Conservation (phyloP, 257 asterid species). For the Nyctanthes arbortristis region DNA sequence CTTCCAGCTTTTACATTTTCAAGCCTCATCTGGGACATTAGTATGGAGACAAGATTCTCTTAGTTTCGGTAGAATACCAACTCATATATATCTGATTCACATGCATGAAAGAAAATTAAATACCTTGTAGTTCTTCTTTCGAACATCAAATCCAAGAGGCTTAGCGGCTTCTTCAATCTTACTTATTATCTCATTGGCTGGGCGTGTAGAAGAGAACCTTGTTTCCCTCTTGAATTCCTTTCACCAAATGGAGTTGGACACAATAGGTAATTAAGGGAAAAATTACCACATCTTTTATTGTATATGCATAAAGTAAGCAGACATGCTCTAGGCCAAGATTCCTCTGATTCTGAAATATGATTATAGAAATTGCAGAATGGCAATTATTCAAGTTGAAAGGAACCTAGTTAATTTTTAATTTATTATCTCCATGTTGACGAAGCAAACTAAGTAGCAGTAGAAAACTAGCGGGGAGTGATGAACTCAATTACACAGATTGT, state of each 20-base stretch:
- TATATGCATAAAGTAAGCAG: not conserved
- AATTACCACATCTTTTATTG: not conserved
- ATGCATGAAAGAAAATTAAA: not conserved
- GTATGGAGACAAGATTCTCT: not conserved
- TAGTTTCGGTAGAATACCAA: not conserved
- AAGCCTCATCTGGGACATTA: slow-evolving; percentile 76
- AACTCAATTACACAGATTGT: not conserved
- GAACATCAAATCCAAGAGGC: slow-evolving; percentile 91
- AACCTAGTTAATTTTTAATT: not conserved
- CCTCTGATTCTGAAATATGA: not conserved
- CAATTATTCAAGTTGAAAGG: not conserved
- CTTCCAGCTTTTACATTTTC: slow-evolving; percentile 91
- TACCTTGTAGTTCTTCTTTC: slow-evolving; percentile 91
- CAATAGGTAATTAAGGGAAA: slow-evolving; percentile 14
- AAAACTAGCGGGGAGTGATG: not conserved
- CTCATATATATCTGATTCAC: too few species aligned
- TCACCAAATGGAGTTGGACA: slow-evolving; percentile 12
- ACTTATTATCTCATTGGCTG: slow-evolving; percentile 77
- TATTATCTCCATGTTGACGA: not conserved
- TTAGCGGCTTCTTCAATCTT: slow-evolving; percentile 86
- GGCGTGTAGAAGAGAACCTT: slow-evolving; percentile 73
- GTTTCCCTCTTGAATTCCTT: slow-evolving; percentile 79
- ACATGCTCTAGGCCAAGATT: not conserved
- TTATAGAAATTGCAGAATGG: not conserved
- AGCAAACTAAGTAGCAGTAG: not conserved